A percentile compares a stretch with the other conserved stretches of the same genome.
Conservation (phyloP, 2,329 filamentous ascomycete species). For the Coniochaeta hoffmannii region DNA sequence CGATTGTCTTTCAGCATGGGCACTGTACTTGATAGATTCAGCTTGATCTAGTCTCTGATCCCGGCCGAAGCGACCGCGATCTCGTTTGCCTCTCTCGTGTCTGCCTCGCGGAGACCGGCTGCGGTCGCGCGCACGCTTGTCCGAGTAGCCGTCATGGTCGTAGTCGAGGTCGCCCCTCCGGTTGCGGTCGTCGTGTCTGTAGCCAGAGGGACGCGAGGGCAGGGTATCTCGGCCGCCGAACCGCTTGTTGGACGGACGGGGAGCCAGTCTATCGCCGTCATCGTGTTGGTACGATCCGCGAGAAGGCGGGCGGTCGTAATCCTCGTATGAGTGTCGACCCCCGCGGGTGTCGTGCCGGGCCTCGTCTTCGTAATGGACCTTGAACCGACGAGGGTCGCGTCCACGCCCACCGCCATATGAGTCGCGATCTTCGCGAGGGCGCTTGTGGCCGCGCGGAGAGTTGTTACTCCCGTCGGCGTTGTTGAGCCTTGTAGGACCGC, state of each 20-base stretch:
- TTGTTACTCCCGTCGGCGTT: constrained; percentile 24
- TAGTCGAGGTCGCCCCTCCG: constrained; percentile 28
- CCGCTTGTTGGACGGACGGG: constrained; percentile 35
- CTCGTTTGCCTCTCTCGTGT: constrained; percentile 18
- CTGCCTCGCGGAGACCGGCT: constrained; percentile 19
- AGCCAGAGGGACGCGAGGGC: constrained; percentile 26
- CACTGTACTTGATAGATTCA: constrained; percentile 32
- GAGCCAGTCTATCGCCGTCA: constrained; percentile 35
- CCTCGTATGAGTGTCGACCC: constrained; percentile 44
- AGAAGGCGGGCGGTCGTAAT: constrained; percentile 45
- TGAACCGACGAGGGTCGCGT: constrained; percentile 52
- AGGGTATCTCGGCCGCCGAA: constrained; percentile 48
- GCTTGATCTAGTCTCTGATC: constrained; percentile 20
- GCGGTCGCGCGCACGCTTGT: constrained; percentile 20
- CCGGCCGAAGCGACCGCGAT: constrained; percentile 20
- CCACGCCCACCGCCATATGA: constrained; percentile 18
- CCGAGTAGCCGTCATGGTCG: constrained; percentile 19
- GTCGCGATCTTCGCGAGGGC: constrained; percentile 56
- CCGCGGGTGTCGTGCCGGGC: constrained; percentile 38
- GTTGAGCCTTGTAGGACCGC: constrained; percentile 12
- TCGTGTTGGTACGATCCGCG: constrained; percentile 35
- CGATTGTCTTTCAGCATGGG: constrained; percentile 39
- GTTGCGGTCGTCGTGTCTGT: constrained; percentile 11
- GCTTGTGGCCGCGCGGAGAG: constrained; percentile 62
- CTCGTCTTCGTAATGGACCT: constrained; percentile 55